Evolutionary conservation across 2,329 filamentous ascomycete species (phyloP), one percentile per base, ranked within the genome.

Genomic region (Lachnellula occidentalis): DNA sequence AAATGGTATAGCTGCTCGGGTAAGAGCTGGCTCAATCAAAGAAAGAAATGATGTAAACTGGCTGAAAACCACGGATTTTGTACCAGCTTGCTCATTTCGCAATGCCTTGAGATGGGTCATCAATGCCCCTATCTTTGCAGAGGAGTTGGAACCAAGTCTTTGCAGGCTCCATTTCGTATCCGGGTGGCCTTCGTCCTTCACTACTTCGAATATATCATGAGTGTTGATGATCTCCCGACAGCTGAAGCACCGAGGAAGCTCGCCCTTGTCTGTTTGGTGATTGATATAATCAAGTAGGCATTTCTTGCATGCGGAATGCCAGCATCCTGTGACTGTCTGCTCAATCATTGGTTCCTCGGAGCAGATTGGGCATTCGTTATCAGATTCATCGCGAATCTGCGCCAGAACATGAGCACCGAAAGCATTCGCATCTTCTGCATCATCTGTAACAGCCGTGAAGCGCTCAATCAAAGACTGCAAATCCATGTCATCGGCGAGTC

Each of bases 41-140:
- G 91, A 86, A 62, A 99, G 82, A 70, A 97, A 99, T 0, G 92
- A 95, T 0, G 94, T 99, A 71, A 99, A 99, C 71, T 99, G 94
- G 54, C 88, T 94, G 73, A 99, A 99, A 34, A 99, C 86, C 21
- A 97, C 92, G 1, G 88, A 90, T 72, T 96, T 97, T 48, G 86
- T 87, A 5, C 71, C 76, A 0, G 85, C 81, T n/a, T 87, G 76
- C 48, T 82, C 78, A 53, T 76, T 79, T 9, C 87, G 83, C 7
- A 95, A 73, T 1, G 76, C 74, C 42, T 87, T 86, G 5, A 99
- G 80, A 56, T 94, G 84, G 4, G 76, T 80, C 59, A 96, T 79
- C 5, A 99, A 78, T 0, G 88, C 81, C 45, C 88, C 83, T 12
- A 97, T 88, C 71, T 99, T 99, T 46, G 94, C 89, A 0, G 91